Evolutionary conservation across 345 rosid species (phyloP), one percentile per base, ranked within the genome.

Genomic region (Citrus maxima): DNA sequence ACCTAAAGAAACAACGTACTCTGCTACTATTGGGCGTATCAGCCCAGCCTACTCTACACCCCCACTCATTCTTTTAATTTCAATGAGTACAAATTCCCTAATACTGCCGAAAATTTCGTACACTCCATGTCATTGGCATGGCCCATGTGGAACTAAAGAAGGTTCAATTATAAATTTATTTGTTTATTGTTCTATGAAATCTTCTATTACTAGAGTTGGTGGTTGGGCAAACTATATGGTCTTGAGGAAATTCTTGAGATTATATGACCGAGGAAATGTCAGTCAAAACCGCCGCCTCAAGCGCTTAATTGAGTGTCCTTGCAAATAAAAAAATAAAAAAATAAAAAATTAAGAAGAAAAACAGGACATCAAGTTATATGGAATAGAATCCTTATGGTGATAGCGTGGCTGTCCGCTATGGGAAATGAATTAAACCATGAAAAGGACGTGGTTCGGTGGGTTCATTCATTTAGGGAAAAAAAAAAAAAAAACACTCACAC

Each of bases 221-320:
- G 6, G 56, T 4, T 16, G 56, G 56, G 5, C 22, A 51, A 54
- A 21, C 2, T 6, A 56, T 6, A 55, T 49, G 51, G 54, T 65
- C 51, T 24, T n/a, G 24, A 51, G n/a, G 10, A 61, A 59, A 12
- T 38, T 77, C 38, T 22, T 60, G 38, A 30, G 70, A 70, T 7
- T 61, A 1, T 10, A 12, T 3, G 22, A 59, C 59, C 38, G 6
- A 24, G 72, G 71, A 62, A 58, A 35, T 61, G 34, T 8, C 49
- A 63, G 88, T 88, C 89, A 88, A 88, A 71, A 81, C 68, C 79
- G 89, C 74, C 85, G 84, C 42, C 86, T 82, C 71, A 46, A 70
- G 28, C 27, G 7, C 10, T 66, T 51, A 9, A 62, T 6, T 16
- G 19, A 14, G 25, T 66, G 55, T 6, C 38, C 54, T 13, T 19